phyloP scores from a whole-genome alignment of 2,329 filamentous ascomycete species.

The Colletotrichum cuscutae region DNA sequence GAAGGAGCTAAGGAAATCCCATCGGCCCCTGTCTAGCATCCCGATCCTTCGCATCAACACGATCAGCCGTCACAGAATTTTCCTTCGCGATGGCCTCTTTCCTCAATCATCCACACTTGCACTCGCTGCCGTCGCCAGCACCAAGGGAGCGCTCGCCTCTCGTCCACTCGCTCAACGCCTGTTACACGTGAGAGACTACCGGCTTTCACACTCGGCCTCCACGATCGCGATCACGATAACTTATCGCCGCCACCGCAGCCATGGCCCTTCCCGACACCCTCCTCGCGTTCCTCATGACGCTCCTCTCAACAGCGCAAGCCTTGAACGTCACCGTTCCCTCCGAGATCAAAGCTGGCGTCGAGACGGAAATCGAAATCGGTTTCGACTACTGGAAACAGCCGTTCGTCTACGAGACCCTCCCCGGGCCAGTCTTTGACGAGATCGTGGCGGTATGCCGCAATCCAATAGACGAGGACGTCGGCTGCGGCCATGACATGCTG shows the following conservation, averaged over 20 bases:
- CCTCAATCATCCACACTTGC: background rate
- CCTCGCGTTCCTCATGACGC: background rate
- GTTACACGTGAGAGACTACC: background rate
- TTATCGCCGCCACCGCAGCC: background rate
- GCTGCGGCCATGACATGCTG: constrained; percentile 2
- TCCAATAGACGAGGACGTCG: background rate
- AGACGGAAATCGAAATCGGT: constrained; percentile 20
- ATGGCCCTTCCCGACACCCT: background rate
- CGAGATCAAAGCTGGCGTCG: constrained; percentile 2
- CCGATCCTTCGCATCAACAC: background rate
- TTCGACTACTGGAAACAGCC: constrained; percentile 20
- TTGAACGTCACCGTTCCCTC: constrained; percentile 7
- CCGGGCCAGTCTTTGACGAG: background rate
- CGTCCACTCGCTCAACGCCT: background rate
- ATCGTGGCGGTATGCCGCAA: constrained; percentile 13
- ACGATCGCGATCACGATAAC: background rate
- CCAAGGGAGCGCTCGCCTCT: background rate
- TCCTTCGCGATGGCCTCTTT: background rate
- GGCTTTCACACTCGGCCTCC: too few relatives aligned
- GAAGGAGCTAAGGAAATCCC: constrained; percentile 6
- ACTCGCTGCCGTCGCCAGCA: background rate
- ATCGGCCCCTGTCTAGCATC: background rate
- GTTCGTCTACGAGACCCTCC: constrained; percentile 18
- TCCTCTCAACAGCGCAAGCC: background rate
- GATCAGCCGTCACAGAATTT: background rate